Conservation (phyloP, 306 rosid genomes). For the Dryas drummondii region DNA sequence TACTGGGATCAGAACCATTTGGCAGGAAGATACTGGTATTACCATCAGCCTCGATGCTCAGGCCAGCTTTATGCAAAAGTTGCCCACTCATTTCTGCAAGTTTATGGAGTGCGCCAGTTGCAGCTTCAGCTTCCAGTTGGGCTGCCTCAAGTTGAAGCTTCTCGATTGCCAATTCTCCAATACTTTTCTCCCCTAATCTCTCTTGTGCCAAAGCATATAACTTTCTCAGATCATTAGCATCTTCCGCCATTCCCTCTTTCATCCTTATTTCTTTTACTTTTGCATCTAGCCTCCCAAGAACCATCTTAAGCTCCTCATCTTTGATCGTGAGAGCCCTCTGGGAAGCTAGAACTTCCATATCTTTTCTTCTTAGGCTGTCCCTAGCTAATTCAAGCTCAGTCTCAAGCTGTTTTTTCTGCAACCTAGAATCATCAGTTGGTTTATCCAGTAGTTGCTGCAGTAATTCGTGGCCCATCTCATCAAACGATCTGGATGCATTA, state of each 20-base stretch:
- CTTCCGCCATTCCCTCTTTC: constrained; percentile 47
- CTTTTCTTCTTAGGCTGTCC: constrained; percentile 62
- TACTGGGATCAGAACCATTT: constrained; percentile 12
- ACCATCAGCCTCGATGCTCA: constrained; percentile 44
- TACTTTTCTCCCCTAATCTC: constrained; percentile 47
- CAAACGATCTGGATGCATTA: constrained; percentile 14
- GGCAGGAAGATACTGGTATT: constrained; percentile 21
- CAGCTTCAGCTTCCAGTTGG: constrained; percentile 75
- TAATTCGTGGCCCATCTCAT: constrained; percentile 35
- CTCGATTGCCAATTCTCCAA: constrained; percentile 68
- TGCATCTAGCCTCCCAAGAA: constrained; percentile 53
- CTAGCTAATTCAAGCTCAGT: constrained; percentile 62
- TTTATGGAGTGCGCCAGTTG: constrained; percentile 72
- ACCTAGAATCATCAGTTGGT: constrained; percentile 40
- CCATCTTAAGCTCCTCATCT: constrained; percentile 74
- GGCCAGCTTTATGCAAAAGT: constrained; percentile 49
- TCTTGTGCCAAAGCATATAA: constrained; percentile 63
- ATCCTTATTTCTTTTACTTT: constrained; percentile 60
- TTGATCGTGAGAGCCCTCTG: constrained; percentile 64
- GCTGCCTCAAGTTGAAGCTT: constrained; percentile 84
- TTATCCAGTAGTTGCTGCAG: constrained; percentile 38
- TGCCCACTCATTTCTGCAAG: constrained; percentile 62
- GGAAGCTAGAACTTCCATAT: constrained; percentile 70
- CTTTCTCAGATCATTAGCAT: constrained; percentile 52
- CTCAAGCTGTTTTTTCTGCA: constrained; percentile 60